Base-by-base conservation (phyloP, 192 early-diverging fungal species). In the Helicostylum pulchrum region DNA sequence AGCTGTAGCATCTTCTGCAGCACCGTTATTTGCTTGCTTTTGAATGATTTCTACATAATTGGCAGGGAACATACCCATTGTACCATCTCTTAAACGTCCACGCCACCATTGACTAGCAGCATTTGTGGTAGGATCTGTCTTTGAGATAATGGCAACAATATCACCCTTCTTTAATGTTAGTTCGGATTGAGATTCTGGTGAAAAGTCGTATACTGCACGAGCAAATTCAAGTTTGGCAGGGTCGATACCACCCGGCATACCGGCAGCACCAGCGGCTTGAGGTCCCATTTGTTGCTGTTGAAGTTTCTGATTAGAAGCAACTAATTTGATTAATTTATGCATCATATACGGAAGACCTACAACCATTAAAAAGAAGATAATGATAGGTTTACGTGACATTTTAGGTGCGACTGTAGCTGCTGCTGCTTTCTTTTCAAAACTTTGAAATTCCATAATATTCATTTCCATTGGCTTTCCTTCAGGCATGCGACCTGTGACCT, bases 331-430 rank as follows among this genome's bases (percentile, higher is more conserved):
- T 36, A 94, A 71, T 68, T 90, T 95, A 31, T 90, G 88, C 88
- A 97, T 94, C 57, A 96, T 63, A 66, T 90, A 99, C 12, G 96
- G 96, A 12, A 99, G 73, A 4, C 94, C 96, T 72, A 99, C 74
- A 32, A 92, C 86, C 53, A 95, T 83, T 3, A 90, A 64, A 53
- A 99, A 74, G 69, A 97, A 97, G 50, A 99, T 73, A 56, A 90
- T 75, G 46, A 96, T 67, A 44, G 94, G 90, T 10, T 86, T 83
- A 67, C 85, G 83, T 63, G 85, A 80, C 53, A 85, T 66, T 9
- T 82, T 75, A n/a, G 61, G 49, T 9, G 53, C 34, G 17, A 30
- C 53, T 74, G 34, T 61, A 59, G 58, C 64, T 57, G 30, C 64
- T 57, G 30, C 51, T 44, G 59, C 15, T 63, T 76, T 74, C 67